Percentiles rank a stretch among this genome's conserved stretches.
phyloP scores from a whole-genome alignment of 257 asterid genomes.

The Nyctanthes arbortristis region DNA sequence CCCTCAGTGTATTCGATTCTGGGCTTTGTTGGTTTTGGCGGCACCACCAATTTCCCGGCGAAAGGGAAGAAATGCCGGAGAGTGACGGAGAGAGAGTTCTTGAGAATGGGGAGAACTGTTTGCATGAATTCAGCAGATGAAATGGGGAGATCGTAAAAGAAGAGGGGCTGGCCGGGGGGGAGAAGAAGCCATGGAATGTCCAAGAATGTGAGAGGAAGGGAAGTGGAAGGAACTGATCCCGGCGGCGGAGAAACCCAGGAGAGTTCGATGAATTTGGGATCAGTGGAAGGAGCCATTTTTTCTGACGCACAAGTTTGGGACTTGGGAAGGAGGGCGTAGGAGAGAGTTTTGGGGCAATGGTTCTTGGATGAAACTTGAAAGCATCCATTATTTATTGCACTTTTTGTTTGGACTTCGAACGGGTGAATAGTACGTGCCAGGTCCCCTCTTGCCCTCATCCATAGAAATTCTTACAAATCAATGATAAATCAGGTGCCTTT shows the following conservation, averaged over 20 bases:
- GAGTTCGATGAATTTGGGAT: conserved; percentile 28
- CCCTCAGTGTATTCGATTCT: conserved; percentile 22
- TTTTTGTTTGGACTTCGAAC: no score
- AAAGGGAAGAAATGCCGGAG: conserved; percentile 45
- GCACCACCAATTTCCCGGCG: conserved; percentile 41
- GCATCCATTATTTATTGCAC: no score
- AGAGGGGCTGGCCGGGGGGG: conserved; percentile 40
- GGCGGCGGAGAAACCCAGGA: conserved; percentile 40
- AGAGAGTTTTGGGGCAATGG: no score
- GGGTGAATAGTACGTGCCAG: no score
- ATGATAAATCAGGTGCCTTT: no score
- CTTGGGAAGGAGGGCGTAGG: no score
- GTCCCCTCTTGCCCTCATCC: no score
- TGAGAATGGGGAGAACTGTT: conserved; percentile 36
- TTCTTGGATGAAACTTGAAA: no score
- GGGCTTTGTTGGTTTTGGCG: conserved; percentile 21
- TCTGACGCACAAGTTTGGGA: no score
- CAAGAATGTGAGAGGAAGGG: conserved; percentile 40
- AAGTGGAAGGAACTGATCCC: conserved; percentile 17
- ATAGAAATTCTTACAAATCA: no score
- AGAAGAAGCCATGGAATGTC: conserved; percentile 47
- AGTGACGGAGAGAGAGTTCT: conserved; percentile 36
- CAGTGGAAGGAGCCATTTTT: conserved; percentile 27
- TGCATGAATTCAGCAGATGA: conserved; percentile 31
- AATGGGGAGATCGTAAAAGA: conserved; percentile 38